Evolutionary conservation across 73 alveolate species (phyloP).

Genomic region (Blepharisma japonicum): DNA sequence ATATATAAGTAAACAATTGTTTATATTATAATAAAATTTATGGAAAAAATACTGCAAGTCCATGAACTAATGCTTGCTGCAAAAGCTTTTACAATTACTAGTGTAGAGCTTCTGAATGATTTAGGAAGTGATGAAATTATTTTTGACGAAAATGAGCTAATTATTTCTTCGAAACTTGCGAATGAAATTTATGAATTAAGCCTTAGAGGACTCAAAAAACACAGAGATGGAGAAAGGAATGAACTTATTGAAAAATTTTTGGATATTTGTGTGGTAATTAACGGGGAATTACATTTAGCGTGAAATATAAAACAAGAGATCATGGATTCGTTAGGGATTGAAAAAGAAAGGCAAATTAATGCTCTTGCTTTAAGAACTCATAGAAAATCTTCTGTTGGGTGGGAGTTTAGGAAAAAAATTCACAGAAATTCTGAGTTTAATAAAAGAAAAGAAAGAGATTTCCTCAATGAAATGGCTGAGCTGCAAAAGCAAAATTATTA

Average conservation of each 20-base stretch:
- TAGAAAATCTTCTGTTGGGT: slow-evolving; percentile 15
- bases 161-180: background rate
- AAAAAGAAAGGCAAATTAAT: background rate
- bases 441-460: background rate
- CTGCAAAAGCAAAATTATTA: slow-evolving; percentile 26
- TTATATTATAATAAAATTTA: no score
- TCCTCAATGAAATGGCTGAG: background rate
- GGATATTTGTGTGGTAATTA: slow-evolving; percentile 12
- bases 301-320: slow-evolving; percentile 17
- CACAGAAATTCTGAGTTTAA: background rate
- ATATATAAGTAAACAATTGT: no score
- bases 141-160: background rate
- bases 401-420: background rate
- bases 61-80: no score
- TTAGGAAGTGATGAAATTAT: no score
- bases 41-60: no score
- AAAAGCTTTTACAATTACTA: no score
- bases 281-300: slow-evolving; percentile 1
- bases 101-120: no score
- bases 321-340: background rate
- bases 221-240: background rate
- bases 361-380: background rate
- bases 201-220: background rate
- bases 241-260: background rate
- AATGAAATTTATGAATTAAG: background rate